Evolutionary conservation across 192 early-diverging fungal species (phyloP), one percentile per base, ranked within the genome.

Genomic region (Gonapodya prolifera): DNA sequence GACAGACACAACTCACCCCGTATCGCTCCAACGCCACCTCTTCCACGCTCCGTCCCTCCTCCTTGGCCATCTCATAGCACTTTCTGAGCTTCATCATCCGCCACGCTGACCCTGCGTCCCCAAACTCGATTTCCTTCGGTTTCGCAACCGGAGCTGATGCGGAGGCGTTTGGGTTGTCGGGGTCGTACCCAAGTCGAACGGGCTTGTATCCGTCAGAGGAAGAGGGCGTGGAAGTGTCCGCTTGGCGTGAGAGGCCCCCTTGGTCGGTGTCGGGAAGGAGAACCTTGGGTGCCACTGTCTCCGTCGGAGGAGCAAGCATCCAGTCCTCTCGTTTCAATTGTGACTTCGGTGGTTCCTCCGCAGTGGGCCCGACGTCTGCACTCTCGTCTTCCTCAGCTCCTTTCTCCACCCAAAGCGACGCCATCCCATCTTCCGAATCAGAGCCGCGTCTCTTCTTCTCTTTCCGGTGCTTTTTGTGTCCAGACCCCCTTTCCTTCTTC

Each of bases 21-120:
- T 89, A 94, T 76, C 90, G 83, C 77, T 94, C 92, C 2, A 91
- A 8, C 1, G 89, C 92, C 29, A 94, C 86, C 34, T 92, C 88
- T 28, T 91, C 83, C 17, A 91, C 78, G 2, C 83, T 70, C 31
- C 88, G 81, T 2, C 84, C 84, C 75, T 91, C 89, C 74, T 92
- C 91, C 70, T 88, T 85, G 1, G 92, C 91, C 16, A 87, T 85
- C 70, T 94, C 91, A 78, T 81, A 83, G 30, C 89, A 83, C 34
- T 89, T 83, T 75, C 85, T 87, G 32, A 94, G 82, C 74, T 93
- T 93, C 78, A 91, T 90, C 92, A 94, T 94, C 69, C 92, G 83
- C 93, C 93, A 94, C 33, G 75, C 87, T 28, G 87, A 89, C 1
- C 87, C 87, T 13, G 85, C 85, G 73, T 86, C 88, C 30, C 88